Percentiles rank a stretch among this genome's conserved stretches.
phyloP scores from a whole-genome alignment of 495 filamentous ascomycete genomes.

The Aspergillus homomorphus region DNA sequence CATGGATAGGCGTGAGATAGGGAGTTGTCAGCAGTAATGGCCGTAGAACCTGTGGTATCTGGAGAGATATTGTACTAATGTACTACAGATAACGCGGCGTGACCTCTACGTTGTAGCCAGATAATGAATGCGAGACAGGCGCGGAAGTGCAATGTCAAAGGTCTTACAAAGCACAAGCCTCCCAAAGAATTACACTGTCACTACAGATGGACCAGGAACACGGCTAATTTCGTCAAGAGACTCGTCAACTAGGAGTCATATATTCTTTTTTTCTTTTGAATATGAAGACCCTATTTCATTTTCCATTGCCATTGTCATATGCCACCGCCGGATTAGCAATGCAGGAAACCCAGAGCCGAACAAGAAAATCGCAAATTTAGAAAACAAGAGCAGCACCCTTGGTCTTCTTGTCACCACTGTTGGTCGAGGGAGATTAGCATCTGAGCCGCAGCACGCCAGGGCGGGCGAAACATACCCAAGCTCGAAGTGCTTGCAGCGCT shows the following conservation, averaged over 20 bases:
- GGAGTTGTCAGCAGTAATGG: too few species aligned
- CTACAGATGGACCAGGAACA: constrained; percentile 10
- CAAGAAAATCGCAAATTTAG: constrained; percentile 60
- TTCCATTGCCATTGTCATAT: constrained; percentile 49
- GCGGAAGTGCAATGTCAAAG: too few species aligned
- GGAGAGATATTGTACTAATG: too few species aligned
- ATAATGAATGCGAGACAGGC: too few species aligned
- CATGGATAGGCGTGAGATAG: too few species aligned
- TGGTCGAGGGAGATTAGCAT: constrained; percentile 28
- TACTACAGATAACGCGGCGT: too few species aligned
- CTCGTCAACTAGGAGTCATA: constrained; percentile 43
- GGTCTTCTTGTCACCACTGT: constrained; percentile 99
- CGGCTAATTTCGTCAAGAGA: constrained; percentile 27
- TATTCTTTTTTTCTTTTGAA: constrained; percentile 43
- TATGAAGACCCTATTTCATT: constrained; percentile 50
- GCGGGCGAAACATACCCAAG: constrained; percentile 68
- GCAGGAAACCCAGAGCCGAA: constrained; percentile 49
- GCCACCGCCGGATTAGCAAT: constrained; percentile 44
- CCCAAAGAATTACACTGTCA: too few species aligned
- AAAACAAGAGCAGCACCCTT: constrained; percentile 99
- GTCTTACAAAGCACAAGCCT: too few species aligned
- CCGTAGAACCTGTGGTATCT: too few species aligned
- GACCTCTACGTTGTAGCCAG: too few species aligned
- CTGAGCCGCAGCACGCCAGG: background rate
- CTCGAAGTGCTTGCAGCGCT: constrained; percentile 99